Evolutionary conservation across 2,329 filamentous ascomycete genomes (phyloP).

Genomic region (Colletotrichum destructivum): DNA sequence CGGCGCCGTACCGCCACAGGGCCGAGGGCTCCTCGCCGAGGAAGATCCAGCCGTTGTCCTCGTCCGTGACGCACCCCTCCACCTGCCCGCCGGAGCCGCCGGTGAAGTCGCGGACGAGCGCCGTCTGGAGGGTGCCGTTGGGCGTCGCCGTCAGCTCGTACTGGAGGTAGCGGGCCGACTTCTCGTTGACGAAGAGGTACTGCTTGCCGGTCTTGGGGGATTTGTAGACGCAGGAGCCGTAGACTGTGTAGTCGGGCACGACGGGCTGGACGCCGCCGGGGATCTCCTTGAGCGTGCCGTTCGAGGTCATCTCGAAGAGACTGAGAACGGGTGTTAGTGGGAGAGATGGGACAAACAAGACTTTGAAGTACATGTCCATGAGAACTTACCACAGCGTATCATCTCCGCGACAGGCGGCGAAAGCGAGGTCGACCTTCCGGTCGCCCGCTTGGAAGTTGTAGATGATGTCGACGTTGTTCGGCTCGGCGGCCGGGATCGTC

Average conservation of each 20-base stretch:
- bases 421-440: conserved; percentile 62
- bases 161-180: conserved; percentile 68
- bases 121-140: conserved; percentile 60
- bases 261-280: conserved; percentile 63
- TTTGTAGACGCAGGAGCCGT: conserved; percentile 67
- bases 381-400: conserved; percentile 65
- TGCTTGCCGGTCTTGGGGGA: conserved; percentile 63
- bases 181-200: conserved; percentile 70
- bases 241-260: conserved; percentile 61
- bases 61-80: conserved; percentile 68
- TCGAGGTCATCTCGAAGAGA: conserved; percentile 63
- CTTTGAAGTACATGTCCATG: too few species aligned
- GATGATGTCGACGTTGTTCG: conserved; percentile 70
- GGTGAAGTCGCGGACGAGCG: conserved; percentile 65
- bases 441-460: conserved; percentile 62
- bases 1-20: conserved; percentile 67
- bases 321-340: conserved; percentile 47
- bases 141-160: conserved; percentile 61
- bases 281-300: conserved; percentile 60
- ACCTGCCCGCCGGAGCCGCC: conserved; percentile 67
- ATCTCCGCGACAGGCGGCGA: conserved; percentile 65
- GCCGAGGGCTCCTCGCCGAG: conserved; percentile 67
- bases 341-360: too few species aligned
- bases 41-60: conserved; percentile 65
- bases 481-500: conserved; percentile 60